Evolutionary conservation across 371 early-diverging fungal species (phyloP), one percentile per base, ranked within the genome.

Genomic region (Zopfochytrium polystomum): DNA sequence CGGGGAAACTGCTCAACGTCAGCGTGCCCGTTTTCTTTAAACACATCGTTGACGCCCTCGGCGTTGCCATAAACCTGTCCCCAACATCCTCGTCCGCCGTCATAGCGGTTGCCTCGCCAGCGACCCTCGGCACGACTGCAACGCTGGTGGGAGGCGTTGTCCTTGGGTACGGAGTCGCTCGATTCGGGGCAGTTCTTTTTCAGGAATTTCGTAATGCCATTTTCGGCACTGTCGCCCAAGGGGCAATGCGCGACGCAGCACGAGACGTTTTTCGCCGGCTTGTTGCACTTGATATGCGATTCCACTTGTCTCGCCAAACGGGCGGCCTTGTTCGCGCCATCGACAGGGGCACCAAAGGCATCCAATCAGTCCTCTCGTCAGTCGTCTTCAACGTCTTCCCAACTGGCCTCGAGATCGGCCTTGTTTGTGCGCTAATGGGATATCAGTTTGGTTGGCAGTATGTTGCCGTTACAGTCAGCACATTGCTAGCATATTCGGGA

Each of bases 261-360:
- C 77, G 84, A 20, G 85, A 86, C 62, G 90, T 93, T 9, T 97
- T 93, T 77, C 76, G 82, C 52, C 98, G 96, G 66, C 73, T 97
- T 58, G 87, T 89, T 52, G 70, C 82, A 44, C 75, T 95, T 46
- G 96, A 96, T 58, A 78, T 93, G 59, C 78, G 80, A 11, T 97
- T 93, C 73, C 96, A 96, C 73, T 71, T 95, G 20, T 80, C 85
- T 26, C 82, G 95, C 25, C 93, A 95, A 74, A 96, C 97, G 0
- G 97, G 97, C 60, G 97, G 93, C 7, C 78, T 97, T 32, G 89
- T 89, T 47, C 82, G 97, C 13, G 95, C 97, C 23, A 93, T 97
- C 64, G 97, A 97, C 74, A 86, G 98, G 42, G 98, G 98, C 60
- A 95, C 96, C 52, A 97, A 96, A 87, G 98, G 96, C 32, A 95